Evolutionary conservation across 176 grass and related monocot species (phyloP).

Genomic region (Hordeum marinum): DNA sequence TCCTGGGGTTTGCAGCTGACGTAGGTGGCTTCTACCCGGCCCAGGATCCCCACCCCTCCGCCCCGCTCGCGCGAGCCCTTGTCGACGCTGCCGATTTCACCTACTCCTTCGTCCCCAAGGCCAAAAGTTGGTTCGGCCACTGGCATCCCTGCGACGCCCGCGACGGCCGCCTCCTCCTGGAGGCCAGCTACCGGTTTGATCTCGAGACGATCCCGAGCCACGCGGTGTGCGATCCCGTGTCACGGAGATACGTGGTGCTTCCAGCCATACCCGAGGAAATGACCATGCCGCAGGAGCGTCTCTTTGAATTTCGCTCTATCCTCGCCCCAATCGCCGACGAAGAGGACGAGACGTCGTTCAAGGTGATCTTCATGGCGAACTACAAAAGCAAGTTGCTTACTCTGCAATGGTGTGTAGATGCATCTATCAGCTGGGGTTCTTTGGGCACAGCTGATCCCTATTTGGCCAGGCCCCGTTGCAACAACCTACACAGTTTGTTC

Average conservation of each 20-base stretch:
- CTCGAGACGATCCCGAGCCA: background rate
- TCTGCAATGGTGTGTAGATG: background rate
- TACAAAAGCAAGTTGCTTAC: background rate
- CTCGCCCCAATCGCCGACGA: background rate
- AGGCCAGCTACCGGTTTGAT: too few relatives aligned
- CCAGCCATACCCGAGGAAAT: background rate
- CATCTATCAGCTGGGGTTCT: background rate
- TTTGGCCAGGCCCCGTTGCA: background rate
- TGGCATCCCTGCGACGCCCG: too few relatives aligned
- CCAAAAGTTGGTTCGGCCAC: too few relatives aligned
- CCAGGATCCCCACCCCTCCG: background rate
- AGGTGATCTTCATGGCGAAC: background rate
- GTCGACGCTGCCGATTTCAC: background rate
- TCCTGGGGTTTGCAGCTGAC: background rate
- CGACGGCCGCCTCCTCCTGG: background rate
- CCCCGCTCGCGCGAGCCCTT: background rate
- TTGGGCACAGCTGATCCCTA: background rate
- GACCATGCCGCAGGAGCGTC: background rate
- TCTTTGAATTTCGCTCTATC: background rate
- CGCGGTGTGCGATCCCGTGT: constrained; percentile 9
- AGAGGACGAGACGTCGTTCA: background rate
- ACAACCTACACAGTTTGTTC: background rate
- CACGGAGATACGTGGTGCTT: background rate
- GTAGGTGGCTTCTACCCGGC: background rate
- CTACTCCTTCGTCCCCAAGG: background rate